These are phyloP conservation scores for Boletus pseudopeckii DNA, from an alignment of 768 basidiomycete species.

Conservation along the genomic window DNA sequence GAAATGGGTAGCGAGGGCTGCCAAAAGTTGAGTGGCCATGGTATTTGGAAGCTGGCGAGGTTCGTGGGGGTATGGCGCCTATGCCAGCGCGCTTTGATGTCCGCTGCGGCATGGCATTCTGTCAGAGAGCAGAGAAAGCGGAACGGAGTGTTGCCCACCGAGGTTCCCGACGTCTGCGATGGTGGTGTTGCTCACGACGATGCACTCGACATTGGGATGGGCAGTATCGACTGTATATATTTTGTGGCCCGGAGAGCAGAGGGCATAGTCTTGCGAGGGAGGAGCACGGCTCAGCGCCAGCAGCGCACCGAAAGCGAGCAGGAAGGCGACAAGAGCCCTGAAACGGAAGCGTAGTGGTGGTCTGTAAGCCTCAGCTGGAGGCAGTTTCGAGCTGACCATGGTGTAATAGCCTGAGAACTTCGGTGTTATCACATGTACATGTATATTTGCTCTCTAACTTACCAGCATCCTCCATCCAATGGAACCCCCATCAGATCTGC, in stretches of 20 bases:
- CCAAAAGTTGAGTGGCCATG: slow-evolving; percentile 25
- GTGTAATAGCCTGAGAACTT: too few species aligned
- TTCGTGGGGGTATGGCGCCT: background rate
- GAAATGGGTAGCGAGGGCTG: slow-evolving; percentile 19
- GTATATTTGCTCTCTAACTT: background rate
- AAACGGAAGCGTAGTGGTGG: background rate
- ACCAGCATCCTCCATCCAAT: slow-evolving; percentile 4
- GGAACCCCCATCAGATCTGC: slow-evolving; percentile 23
- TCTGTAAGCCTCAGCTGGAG: too few species aligned
- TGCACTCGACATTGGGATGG: slow-evolving; percentile 54
- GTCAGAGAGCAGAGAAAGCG: background rate
- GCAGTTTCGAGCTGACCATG: background rate
- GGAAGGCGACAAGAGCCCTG: background rate
- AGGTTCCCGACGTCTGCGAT: slow-evolving; percentile 49
- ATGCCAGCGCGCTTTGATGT: slow-evolving; percentile 26
- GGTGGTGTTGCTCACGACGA: slow-evolving; percentile 47
- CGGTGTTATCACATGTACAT: too few species aligned
- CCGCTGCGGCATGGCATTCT: slow-evolving; percentile 9
- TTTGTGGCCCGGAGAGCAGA: slow-evolving; percentile 51
- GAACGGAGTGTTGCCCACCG: slow-evolving; percentile 34
- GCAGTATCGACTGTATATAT: slow-evolving; percentile 70
- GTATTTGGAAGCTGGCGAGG: slow-evolving; percentile 13
- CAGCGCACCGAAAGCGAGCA: slow-evolving; percentile 8
- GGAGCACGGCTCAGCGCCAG: background rate
- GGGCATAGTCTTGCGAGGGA: slow-evolving; percentile 38